Base-by-base conservation (phyloP, 345 rosid genomes). In the Acer yangbiense region DNA sequence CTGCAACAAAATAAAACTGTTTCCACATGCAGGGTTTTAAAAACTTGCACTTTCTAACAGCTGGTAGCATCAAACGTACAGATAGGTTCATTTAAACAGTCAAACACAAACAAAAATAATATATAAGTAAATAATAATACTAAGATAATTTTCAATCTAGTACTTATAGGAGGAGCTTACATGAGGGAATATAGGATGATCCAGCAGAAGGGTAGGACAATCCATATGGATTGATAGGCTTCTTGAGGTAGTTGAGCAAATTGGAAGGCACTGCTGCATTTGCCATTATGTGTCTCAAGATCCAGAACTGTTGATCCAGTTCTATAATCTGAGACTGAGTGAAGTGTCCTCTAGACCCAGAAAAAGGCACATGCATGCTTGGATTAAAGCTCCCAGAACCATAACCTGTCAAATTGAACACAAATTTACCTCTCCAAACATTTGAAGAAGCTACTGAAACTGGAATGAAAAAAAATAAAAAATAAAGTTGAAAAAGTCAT, bases 271-370 rank as follows among this genome's bases (percentile, higher is more conserved):
- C 86, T 64, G 92, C 84, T 65, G 82, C 89, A 74, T 87, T 88
- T 76, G 87, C 85, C 11, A 82, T 81, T 66, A 93, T 83, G 84
- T 90, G 87, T 78, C 88, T 90, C 85, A 82, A 91, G 86, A 93
- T 93, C 90, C 86, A 82, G n/a, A 92, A 90, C 75, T 93, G 96
- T 60, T 88, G 91, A 69, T 91, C 87, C 43, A 93, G 80, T 81
- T 93, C 98, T 68, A 86, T 86, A 94, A 87, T 83, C 70, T 93
- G 96, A 67, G 90, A 80, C 68, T 87, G 84, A 66, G 91, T 91
- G 20, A 93, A 89, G 50, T 90, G 87, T 61, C 93, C 92, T 83
- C 84, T 87, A 23, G 76, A 85, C 48, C 88, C 84, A 41, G 73
- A 60, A 43, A 80, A 75, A 72, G 70, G 55, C 23, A 85, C 95